phyloP scores from a whole-genome alignment of 2,329 filamentous ascomycete genomes.

The Colletotrichum sp. region DNA sequence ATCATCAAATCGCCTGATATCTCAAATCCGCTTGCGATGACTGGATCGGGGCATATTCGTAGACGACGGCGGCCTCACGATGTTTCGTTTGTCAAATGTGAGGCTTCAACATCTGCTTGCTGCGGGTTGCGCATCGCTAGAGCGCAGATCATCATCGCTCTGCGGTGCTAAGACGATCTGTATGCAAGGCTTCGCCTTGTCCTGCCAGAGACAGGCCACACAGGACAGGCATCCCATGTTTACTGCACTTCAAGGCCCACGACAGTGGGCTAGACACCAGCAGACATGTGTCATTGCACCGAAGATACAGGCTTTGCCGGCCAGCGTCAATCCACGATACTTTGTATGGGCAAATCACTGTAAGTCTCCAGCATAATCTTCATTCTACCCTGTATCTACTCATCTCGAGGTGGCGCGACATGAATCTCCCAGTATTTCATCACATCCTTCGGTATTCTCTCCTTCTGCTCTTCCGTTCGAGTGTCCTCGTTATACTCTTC shows the following conservation, averaged over 20 bases:
- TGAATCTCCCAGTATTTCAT: conserved; percentile 49
- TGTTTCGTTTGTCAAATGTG: neutral
- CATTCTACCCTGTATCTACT: neutral
- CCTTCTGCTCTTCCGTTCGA: conserved; percentile 37
- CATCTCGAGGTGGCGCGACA: conserved; percentile 27
- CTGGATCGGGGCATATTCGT: neutral
- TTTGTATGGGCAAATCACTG: neutral
- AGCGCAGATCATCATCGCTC: neutral
- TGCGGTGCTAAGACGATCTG: neutral
- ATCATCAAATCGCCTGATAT: neutral
- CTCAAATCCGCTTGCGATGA: neutral
- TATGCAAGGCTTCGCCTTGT: neutral
- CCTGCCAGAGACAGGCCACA: neutral
- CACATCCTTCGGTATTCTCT: conserved; percentile 35
- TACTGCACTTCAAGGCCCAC: neutral
- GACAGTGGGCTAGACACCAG: neutral
- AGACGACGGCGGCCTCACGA: neutral
- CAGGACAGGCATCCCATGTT: neutral
- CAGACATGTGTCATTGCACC: neutral
- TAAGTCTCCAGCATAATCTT: neutral
- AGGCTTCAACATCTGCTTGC: neutral
- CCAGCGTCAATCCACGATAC: neutral
- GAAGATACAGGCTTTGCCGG: neutral
- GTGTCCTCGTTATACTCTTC: conserved; percentile 42
- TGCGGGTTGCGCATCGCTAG: neutral